phyloP scores from a whole-genome alignment of 2,329 filamentous ascomycete species.

The Penicillium sclerotigenum region DNA sequence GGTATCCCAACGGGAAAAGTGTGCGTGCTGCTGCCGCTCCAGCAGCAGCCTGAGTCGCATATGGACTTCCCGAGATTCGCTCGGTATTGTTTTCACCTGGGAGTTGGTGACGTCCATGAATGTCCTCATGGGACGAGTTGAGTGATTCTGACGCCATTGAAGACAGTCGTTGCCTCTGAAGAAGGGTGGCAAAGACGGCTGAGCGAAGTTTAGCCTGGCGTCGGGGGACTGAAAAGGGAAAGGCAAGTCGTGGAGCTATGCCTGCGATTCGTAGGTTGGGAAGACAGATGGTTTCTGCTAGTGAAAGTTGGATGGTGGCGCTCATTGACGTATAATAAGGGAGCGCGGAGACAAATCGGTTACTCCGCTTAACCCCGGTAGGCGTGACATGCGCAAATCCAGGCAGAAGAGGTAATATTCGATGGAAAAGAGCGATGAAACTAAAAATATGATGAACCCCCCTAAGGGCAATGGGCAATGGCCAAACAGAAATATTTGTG shows the following conservation, averaged over 20 bases:
- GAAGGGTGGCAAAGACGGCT: conserved; percentile 14
- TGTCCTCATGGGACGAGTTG: conserved; percentile 31
- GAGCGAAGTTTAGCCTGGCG: background rate
- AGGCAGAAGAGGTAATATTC: background rate
- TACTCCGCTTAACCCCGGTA: conserved; percentile 26
- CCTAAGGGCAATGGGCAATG: background rate
- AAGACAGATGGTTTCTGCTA: conserved; percentile 6
- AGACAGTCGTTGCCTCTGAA: conserved; percentile 18
- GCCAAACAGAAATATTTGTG: background rate
- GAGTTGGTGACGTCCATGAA: conserved; percentile 21
- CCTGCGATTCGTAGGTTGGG: background rate
- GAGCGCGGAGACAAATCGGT: conserved; percentile 22
- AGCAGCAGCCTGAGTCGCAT: conserved; percentile 32
- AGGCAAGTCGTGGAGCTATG: background rate
- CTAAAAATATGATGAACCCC: background rate
- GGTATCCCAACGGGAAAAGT: conserved; percentile 82
- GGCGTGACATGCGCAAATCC: conserved; percentile 12
- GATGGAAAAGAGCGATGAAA: background rate
- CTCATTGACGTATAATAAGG: conserved; percentile 14
- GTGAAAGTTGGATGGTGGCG: conserved; percentile 9
- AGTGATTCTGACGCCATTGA: conserved; percentile 40
- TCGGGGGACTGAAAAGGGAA: background rate
- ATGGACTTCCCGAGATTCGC: conserved; percentile 21
- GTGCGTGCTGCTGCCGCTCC: conserved; percentile 31
- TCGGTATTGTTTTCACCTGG: conserved; percentile 15